These are phyloP conservation scores for Westerdykella aurantiaca DNA, from an alignment of 2,329 filamentous ascomycete species.

Conservation along the genomic window DNA sequence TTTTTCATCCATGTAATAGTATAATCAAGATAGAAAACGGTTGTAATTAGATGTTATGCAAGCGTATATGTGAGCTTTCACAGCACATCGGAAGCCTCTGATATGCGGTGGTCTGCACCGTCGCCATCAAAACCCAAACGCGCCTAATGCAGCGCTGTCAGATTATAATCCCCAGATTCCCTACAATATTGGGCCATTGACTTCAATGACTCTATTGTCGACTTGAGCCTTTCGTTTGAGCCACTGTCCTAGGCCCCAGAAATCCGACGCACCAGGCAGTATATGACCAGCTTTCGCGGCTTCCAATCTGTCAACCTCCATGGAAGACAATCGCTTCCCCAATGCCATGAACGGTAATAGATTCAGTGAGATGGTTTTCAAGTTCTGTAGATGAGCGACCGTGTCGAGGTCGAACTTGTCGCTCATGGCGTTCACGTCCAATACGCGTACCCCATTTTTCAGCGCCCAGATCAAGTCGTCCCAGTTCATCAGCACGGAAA, in stretches of 20 bases:
- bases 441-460: background rate
- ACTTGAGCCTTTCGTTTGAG: constrained; percentile 1
- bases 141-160: no score
- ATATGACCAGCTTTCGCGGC: background rate
- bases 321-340: constrained; percentile 1
- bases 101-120: no score
- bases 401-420: constrained; percentile 2
- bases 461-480: constrained; percentile 2
- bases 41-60: no score
- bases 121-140: no score
- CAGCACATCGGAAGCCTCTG: no score
- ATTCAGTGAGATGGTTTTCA: constrained; percentile 1
- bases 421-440: constrained; percentile 1
- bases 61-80: no score
- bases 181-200: background rate
- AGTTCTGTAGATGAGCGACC: background rate
- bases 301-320: constrained; percentile 1
- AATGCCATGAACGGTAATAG: constrained; percentile 6
- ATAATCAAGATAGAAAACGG: no score
- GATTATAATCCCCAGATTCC: no score
- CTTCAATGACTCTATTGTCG: constrained; percentile 1
- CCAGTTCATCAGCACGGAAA: constrained; percentile 3
- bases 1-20: no score
- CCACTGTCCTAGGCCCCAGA: constrained; percentile 6
- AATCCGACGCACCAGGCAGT: background rate